Conservation (phyloP, 805 yeast species). For the Zygosaccharomyces siamensis region DNA sequence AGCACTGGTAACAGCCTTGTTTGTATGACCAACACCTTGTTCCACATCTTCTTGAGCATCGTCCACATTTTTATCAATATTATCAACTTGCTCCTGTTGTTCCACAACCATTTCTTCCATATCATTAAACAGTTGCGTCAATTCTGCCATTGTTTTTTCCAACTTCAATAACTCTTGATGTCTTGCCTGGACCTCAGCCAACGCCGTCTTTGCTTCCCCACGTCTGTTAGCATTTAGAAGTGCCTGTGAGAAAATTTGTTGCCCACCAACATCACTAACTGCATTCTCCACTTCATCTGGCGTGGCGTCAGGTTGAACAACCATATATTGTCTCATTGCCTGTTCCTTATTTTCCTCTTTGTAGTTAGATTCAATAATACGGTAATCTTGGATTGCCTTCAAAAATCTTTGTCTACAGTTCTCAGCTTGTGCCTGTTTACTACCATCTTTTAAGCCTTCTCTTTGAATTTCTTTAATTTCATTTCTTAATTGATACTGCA, state of each 20-base stretch:
- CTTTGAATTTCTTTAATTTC: constrained; percentile 75
- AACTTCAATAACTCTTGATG: constrained; percentile 92
- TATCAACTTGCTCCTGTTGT: constrained; percentile 84
- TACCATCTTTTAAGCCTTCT: constrained; percentile 62
- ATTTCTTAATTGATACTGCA: constrained; percentile 69
- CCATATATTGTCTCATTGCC: constrained; percentile 88
- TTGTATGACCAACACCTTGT: constrained; percentile 90
- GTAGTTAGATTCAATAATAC: constrained; percentile 80
- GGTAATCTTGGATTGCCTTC: constrained; percentile 79
- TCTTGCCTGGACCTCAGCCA: constrained; percentile 92
- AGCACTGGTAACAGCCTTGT: constrained; percentile 84
- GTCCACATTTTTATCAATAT: constrained; percentile 73
- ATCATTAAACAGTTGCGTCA: constrained; percentile 89
- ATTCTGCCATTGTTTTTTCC: constrained; percentile 92
- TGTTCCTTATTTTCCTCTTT: constrained; percentile 78
- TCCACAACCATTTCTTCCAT: constrained; percentile 95
- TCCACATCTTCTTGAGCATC: constrained; percentile 87
- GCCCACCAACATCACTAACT: constrained; percentile 76
- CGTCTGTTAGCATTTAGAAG: constrained; percentile 78
- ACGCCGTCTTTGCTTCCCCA: constrained; percentile 92
- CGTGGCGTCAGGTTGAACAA: constrained; percentile 81
- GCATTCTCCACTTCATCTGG: constrained; percentile 81
- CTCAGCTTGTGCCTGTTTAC: constrained; percentile 88
- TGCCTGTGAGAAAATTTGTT: constrained; percentile 93
- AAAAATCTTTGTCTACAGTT: constrained; percentile 79